These are phyloP conservation scores for Podospora conica DNA, from an alignment of 495 filamentous ascomycete species.

Conservation along the genomic window DNA sequence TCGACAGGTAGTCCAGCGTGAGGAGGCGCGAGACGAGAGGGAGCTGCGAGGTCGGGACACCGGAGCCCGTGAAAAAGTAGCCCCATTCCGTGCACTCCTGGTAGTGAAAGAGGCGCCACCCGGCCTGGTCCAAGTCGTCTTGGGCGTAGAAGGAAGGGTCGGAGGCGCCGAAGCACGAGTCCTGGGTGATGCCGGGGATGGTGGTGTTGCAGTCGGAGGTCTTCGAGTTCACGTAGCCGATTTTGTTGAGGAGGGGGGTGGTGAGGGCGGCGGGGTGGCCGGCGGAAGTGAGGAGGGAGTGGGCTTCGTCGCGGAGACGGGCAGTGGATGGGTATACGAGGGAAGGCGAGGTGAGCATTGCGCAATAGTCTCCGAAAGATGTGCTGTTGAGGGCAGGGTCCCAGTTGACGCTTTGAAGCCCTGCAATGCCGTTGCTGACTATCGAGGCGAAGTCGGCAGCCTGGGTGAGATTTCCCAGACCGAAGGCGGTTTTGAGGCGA, in stretches of 20 bases:
- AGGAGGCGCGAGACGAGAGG: conserved; percentile 62
- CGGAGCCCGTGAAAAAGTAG: conserved; percentile 60
- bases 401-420: conserved; percentile 64
- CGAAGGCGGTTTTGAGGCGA: conserved; percentile 55
- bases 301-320: conserved; percentile 34
- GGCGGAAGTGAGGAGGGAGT: conserved; percentile 44
- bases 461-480: conserved; percentile 50
- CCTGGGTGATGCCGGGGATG: conserved; percentile 32
- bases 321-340: conserved; percentile 41
- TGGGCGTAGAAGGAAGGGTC: conserved; percentile 46
- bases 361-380: conserved; percentile 54
- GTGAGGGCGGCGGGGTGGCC: conserved; percentile 52
- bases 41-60: conserved; percentile 49
- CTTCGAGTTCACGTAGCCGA: conserved; percentile 53
- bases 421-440: conserved; percentile 44
- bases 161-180: conserved; percentile 50
- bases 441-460: conserved; percentile 56
- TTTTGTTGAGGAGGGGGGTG: conserved; percentile 56
- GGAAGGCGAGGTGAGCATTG: conserved; percentile 44
- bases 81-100: conserved; percentile 58
- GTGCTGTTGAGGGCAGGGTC: conserved; percentile 53
- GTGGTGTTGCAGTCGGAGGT: conserved; percentile 17
- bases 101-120: conserved; percentile 57
- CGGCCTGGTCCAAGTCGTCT: conserved; percentile 39
- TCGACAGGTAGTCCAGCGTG: conserved; percentile 46